Percentiles rank a stretch among this genome's conserved stretches.
phyloP scores from a whole-genome alignment of 768 basidiomycete species.

The Neoboletus subvelutipes region DNA sequence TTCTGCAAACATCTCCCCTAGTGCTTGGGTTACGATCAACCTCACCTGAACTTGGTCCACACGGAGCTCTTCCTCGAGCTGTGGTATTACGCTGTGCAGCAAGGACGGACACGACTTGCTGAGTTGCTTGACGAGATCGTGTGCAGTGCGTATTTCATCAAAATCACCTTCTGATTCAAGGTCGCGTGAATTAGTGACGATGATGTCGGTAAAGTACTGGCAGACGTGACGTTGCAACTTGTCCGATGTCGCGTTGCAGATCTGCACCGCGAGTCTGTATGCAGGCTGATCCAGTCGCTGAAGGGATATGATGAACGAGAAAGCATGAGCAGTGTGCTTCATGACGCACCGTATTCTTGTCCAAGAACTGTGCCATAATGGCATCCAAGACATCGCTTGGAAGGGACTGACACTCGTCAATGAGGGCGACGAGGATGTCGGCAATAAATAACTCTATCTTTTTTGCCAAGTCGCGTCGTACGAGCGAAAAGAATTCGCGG shows the following conservation, averaged over 20 bases:
- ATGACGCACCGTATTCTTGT: slow-evolving; percentile 66
- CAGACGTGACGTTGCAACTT: slow-evolving; percentile 87
- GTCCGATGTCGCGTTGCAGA: slow-evolving; percentile 82
- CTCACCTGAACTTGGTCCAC: slow-evolving; percentile 72
- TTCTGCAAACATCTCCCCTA: slow-evolving; percentile 90
- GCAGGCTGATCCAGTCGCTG: slow-evolving; percentile 73
- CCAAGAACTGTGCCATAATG: slow-evolving; percentile 83
- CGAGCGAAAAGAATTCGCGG: slow-evolving; percentile 76
- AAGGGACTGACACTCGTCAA: slow-evolving; percentile 83
- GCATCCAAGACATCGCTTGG: slow-evolving; percentile 77
- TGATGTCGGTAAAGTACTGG: slow-evolving; percentile 91
- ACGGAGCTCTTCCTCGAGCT: slow-evolving; percentile 86
- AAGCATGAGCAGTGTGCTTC: neutral
- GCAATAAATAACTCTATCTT: slow-evolving; percentile 83
- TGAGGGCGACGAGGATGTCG: slow-evolving; percentile 87
- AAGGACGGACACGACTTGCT: slow-evolving; percentile 77
- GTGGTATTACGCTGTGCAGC: slow-evolving; percentile 87
- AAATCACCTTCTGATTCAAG: slow-evolving; percentile 59
- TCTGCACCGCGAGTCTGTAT: slow-evolving; percentile 78
- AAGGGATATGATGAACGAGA: slow-evolving; percentile 4
- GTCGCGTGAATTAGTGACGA: slow-evolving; percentile 54
- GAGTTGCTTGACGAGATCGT: slow-evolving; percentile 82
- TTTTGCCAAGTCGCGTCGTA: slow-evolving; percentile 70
- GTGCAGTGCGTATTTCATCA: slow-evolving; percentile 70
- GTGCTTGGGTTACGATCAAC: slow-evolving; percentile 75